These are phyloP conservation scores for Exserohilum turcica DNA, from an alignment of 2,329 filamentous ascomycete species.

Conservation along the genomic window DNA sequence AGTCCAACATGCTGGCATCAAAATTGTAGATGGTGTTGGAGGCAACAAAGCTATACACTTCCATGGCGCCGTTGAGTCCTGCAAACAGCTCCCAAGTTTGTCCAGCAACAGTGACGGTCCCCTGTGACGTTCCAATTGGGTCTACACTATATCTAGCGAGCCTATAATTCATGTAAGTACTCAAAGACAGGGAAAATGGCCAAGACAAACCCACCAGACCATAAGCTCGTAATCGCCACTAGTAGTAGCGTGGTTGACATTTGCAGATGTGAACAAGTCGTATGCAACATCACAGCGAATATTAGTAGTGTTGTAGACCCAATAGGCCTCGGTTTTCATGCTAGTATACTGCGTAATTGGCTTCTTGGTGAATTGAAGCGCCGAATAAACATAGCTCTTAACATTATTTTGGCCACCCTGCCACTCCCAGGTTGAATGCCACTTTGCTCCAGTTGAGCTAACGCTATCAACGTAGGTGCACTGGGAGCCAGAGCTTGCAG, in stretches of 20 bases:
- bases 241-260: slow-evolving; percentile 27
- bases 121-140: slow-evolving; percentile 24
- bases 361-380: slow-evolving; percentile 22
- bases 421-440: slow-evolving; percentile 27
- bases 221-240: slow-evolving; percentile 33
- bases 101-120: slow-evolving; percentile 54
- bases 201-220: slow-evolving; percentile 23
- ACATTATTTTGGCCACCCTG: slow-evolving; percentile 28
- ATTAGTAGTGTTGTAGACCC: slow-evolving; percentile 25
- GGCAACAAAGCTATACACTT: slow-evolving; percentile 64
- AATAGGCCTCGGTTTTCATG: slow-evolving; percentile 24
- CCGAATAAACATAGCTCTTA: slow-evolving; percentile 30
- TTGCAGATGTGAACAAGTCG: slow-evolving; percentile 30
- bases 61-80: slow-evolving; percentile 62
- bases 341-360: slow-evolving; percentile 24
- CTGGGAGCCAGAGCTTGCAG: slow-evolving; percentile 18
- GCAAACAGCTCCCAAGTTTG: slow-evolving; percentile 61
- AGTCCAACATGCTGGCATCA: slow-evolving; percentile 60
- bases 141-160: slow-evolving; percentile 24
- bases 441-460: slow-evolving; percentile 19
- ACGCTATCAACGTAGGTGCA: slow-evolving; percentile 28
- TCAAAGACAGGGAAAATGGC: not conserved
- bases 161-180: slow-evolving; percentile 3
- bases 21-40: slow-evolving; percentile 52
- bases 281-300: slow-evolving; percentile 32